These are phyloP conservation scores for Alternaria sp. DNA, from an alignment of 2,329 filamentous ascomycete genomes.

Conservation along the genomic window DNA sequence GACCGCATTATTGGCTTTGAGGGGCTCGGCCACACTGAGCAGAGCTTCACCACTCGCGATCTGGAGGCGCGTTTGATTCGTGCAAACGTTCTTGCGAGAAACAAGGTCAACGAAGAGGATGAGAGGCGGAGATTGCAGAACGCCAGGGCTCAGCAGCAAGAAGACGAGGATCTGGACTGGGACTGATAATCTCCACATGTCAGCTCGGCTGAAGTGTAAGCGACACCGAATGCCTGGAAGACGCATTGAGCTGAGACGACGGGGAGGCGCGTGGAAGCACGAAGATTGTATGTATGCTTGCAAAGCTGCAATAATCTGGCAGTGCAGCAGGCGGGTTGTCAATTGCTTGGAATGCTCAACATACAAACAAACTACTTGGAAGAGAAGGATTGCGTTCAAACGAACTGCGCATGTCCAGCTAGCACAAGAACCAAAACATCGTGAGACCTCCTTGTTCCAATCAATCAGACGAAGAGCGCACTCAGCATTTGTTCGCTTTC, in stretches of 20 bases:
- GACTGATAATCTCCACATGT: conserved; percentile 40
- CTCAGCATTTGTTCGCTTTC: not conserved
- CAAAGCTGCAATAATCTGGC: not conserved
- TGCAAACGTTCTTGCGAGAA: conserved; percentile 59
- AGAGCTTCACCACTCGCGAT: conserved; percentile 62
- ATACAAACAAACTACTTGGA: not conserved
- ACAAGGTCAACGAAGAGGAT: conserved; percentile 58
- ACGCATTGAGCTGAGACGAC: not conserved
- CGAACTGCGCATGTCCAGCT: not conserved
- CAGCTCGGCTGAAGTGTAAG: not conserved
- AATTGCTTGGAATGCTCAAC: not conserved
- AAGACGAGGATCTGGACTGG: conserved; percentile 61
- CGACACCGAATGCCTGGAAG: not conserved
- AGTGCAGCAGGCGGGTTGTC: not conserved
- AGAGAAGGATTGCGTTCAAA: not conserved
- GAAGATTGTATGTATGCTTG: not conserved
- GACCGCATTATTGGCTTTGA: conserved; percentile 67
- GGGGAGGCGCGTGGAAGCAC: not conserved
- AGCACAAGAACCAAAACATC: not conserved
- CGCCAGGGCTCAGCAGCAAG: conserved; percentile 39
- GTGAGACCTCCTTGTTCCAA: too few relatives aligned
- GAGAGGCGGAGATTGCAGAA: conserved; percentile 34
- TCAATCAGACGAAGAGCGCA: not conserved
- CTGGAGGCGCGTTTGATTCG: conserved; percentile 60
- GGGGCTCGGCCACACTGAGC: conserved; percentile 59